Conservation (phyloP, 202 grass and related monocot genomes). For the Hordeum pubiflorum region DNA sequence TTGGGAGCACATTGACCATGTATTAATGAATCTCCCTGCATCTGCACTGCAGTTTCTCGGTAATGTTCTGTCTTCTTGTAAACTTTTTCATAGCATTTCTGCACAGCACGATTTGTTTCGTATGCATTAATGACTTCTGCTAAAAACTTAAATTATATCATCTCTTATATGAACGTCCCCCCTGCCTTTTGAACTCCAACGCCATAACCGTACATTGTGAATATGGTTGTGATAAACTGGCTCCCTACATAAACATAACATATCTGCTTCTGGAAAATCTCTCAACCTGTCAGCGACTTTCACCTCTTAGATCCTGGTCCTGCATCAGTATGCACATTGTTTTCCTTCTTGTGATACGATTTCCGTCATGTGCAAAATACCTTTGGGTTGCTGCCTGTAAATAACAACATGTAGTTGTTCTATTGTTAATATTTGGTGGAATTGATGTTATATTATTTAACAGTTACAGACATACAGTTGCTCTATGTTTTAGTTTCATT, state of each 20-base stretch:
- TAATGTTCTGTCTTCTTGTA: conserved; percentile 28
- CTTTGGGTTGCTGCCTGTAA: background rate
- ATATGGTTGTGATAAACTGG: background rate
- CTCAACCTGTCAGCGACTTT: background rate
- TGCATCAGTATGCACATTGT: background rate
- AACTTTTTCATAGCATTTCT: background rate
- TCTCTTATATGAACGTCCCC: background rate
- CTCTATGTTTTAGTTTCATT: conserved; percentile 6
- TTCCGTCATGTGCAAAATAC: conserved; percentile 8
- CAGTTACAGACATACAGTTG: background rate
- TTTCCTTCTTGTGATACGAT: background rate
- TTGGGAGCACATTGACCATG: conserved; percentile 80
- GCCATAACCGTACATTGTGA: background rate
- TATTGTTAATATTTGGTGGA: background rate
- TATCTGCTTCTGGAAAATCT: background rate
- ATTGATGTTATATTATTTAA: background rate
- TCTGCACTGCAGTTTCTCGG: conserved; percentile 73
- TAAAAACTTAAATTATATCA: background rate
- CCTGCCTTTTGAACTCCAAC: background rate
- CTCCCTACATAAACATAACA: background rate
- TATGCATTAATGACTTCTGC: background rate
- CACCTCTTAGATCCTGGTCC: background rate
- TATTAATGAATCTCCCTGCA: conserved; percentile 97
- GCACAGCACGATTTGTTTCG: background rate
- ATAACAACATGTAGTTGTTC: background rate